A percentile compares a stretch with the other conserved stretches of the same genome.
Evolutionary conservation across 2,329 filamentous ascomycete genomes (phyloP).

Genomic region (Alternaria sp.): DNA sequence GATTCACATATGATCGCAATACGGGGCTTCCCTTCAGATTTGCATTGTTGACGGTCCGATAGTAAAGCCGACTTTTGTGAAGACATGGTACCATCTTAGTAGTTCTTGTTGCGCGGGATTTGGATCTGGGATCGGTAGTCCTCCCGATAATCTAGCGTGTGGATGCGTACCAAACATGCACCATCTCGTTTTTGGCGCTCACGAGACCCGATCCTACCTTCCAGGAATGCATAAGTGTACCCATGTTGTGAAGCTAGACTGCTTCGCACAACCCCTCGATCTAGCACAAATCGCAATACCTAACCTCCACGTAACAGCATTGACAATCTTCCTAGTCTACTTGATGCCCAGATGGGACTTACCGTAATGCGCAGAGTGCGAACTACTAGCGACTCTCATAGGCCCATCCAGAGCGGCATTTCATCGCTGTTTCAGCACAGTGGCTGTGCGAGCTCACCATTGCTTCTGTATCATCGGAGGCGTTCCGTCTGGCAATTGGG

Average conservation of each 20-base stretch:
- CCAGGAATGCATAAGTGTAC: background rate
- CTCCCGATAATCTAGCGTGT: constrained; percentile 3
- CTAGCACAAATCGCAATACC: background rate
- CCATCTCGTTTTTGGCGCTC: background rate
- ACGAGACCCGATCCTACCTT: background rate
- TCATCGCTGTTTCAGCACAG: background rate
- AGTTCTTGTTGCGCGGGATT: constrained; percentile 6
- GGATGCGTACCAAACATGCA: background rate
- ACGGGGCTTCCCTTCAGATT: background rate
- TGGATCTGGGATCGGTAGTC: constrained; percentile 15
- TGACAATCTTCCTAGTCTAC: background rate
- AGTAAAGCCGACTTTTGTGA: background rate
- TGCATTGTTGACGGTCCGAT: background rate
- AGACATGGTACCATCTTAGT: background rate
- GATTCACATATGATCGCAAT: background rate
- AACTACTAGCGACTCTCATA: background rate
- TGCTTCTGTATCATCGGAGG: constrained; percentile 1
- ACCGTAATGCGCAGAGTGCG: background rate
- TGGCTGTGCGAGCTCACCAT: background rate
- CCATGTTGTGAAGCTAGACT: background rate
- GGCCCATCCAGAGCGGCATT: constrained; percentile 1
- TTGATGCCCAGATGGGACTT: background rate
- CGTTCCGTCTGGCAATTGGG: constrained; percentile 8
- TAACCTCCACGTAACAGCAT: background rate
- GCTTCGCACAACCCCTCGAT: background rate